A percentile compares a stretch with the other conserved stretches of the same genome.
Conservation (phyloP, 2,329 filamentous ascomycete species). For the Neonectria ditissima region DNA sequence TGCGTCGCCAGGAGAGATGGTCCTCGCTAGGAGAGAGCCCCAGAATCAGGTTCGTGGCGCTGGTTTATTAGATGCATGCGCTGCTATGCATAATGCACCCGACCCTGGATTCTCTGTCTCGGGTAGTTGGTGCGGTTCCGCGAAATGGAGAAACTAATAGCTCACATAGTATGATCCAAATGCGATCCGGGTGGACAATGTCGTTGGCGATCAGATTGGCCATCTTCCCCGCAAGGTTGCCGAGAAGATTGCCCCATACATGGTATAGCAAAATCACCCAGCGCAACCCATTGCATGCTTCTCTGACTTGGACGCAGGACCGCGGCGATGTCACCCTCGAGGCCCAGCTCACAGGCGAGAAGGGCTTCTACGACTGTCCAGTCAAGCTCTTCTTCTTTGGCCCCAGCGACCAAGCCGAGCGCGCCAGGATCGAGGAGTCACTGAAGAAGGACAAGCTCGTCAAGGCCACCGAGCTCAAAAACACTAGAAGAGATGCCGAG, state of each 20-base stretch:
- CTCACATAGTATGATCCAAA: constrained; percentile 72
- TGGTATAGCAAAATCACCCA: constrained; percentile 58
- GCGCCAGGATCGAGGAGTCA: constrained; percentile 66
- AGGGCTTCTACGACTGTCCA: constrained; percentile 78
- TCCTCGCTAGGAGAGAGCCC: constrained; percentile 74
- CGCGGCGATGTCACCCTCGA: constrained; percentile 72
- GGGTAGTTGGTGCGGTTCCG: neutral
- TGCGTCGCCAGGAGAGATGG: constrained; percentile 72
- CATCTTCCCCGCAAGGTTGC: constrained; percentile 78
- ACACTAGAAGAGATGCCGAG: constrained; percentile 65
- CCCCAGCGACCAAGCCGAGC: constrained; percentile 65
- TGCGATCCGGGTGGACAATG: constrained; percentile 83
- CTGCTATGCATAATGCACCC: neutral
- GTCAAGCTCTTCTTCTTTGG: constrained; percentile 78
- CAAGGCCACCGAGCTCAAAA: constrained; percentile 66
- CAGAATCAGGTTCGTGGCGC: constrained; percentile 62
- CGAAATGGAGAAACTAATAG: constrained; percentile 10
- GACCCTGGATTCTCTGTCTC: neutral
- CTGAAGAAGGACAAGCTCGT: constrained; percentile 76
- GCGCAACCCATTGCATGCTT: neutral
- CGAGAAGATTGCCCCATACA: constrained; percentile 77
- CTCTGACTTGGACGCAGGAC: constrained; percentile 59
- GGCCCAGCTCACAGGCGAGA: constrained; percentile 74
- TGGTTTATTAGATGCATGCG: neutral
- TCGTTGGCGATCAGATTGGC: constrained; percentile 79